Percentiles rank a stretch among this genome's conserved stretches.
phyloP scores from a whole-genome alignment of 129 eudicot species.

The Calendula officinalis region DNA sequence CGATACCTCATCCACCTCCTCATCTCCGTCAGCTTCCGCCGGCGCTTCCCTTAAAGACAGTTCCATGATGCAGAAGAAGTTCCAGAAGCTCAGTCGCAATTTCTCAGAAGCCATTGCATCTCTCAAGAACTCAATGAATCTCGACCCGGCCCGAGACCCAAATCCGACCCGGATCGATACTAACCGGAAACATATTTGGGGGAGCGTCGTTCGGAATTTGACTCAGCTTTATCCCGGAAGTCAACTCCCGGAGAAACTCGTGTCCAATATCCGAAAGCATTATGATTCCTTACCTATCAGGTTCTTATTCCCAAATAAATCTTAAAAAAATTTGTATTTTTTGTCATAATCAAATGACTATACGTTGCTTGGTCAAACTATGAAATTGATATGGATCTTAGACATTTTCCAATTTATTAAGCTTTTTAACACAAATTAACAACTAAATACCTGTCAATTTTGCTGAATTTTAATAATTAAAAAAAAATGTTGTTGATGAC shows the following conservation, averaged over 20 bases:
- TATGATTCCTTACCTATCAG: conserved; percentile 94
- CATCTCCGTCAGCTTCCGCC: conserved; percentile 25
- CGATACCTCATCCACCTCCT: conserved; percentile 40
- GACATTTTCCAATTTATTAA: background rate
- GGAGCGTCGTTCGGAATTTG: conserved; percentile 81
- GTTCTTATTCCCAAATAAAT: conserved; percentile 26
- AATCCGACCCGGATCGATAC: conserved; percentile 49
- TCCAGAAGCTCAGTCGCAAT: conserved; percentile 87
- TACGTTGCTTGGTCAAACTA: conserved; percentile 9
- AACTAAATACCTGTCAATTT: background rate
- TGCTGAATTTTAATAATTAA: background rate
- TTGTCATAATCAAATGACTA: background rate
- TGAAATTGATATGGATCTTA: conserved; percentile 18
- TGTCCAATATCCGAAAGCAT: conserved; percentile 89
- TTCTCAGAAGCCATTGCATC: conserved; percentile 93
- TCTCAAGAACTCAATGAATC: conserved; percentile 76
- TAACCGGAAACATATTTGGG: conserved; percentile 77
- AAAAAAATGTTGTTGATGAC: conserved; percentile 24
- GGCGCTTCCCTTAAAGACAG: conserved; percentile 40
- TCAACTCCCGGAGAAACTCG: conserved; percentile 95
- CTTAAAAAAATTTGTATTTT: no score
- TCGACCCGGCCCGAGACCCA: conserved; percentile 73
- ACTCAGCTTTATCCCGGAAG: conserved; percentile 99
- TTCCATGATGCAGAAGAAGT: conserved; percentile 68
- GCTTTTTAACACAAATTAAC: background rate